Percentiles rank a stretch among this genome's conserved stretches.
These are phyloP conservation scores for Decorospora gaudefroyi DNA, from an alignment of 2,329 filamentous ascomycete species.

Conservation along the genomic window DNA sequence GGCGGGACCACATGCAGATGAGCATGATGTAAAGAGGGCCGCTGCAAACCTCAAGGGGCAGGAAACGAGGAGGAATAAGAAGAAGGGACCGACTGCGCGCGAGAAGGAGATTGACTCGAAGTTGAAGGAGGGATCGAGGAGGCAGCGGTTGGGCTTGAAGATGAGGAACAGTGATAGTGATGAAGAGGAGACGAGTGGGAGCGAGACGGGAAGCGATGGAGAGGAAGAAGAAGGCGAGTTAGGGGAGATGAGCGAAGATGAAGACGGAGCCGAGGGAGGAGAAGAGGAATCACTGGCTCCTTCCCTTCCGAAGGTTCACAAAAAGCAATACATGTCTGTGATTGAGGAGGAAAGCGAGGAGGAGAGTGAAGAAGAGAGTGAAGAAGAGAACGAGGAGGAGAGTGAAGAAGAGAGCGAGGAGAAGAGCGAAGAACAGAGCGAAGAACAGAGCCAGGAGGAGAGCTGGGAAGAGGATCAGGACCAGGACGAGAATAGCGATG, in stretches of 20 bases:
- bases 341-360: neutral
- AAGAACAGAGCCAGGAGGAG: constrained; percentile 77
- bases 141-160: constrained; percentile 1
- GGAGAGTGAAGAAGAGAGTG: neutral
- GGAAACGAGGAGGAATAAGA: constrained; percentile 7
- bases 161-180: constrained; percentile 7
- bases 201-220: neutral
- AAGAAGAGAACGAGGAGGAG: neutral
- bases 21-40: constrained; percentile 5
- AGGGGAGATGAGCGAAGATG: neutral
- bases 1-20: constrained; percentile 15
- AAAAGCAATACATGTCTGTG: too few relatives aligned
- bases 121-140: constrained; percentile 15
- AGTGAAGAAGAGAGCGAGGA: too few relatives aligned
- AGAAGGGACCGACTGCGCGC: neutral
- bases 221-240: neutral
- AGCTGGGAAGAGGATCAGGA: constrained; percentile 83
- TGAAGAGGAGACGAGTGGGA: neutral
- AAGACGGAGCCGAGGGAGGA: neutral
- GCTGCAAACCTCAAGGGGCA: neutral
- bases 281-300: too few relatives aligned
- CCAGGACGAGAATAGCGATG: constrained; percentile 92
- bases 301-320: too few relatives aligned
- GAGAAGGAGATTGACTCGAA: constrained; percentile 12
- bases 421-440: constrained; percentile 52